phyloP scores from a whole-genome alignment of 306 rosid species.

The Pterocarpus macrocarpus region DNA sequence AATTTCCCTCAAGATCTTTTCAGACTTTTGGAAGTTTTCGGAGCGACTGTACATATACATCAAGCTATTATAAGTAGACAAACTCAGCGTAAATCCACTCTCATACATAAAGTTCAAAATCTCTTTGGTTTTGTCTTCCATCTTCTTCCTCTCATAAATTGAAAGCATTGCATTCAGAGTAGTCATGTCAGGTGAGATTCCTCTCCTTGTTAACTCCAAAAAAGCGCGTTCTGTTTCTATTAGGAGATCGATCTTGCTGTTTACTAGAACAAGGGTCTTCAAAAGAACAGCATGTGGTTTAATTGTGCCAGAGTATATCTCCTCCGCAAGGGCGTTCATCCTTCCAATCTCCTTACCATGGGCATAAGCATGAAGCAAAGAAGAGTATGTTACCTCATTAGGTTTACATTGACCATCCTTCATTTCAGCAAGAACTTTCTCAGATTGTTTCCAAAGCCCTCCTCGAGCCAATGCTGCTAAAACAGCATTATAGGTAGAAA shows the following conservation, averaged over 20 bases:
- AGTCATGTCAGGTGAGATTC: conserved; percentile 68
- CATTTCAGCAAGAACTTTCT: conserved; percentile 80
- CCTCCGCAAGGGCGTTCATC: conserved; percentile 74
- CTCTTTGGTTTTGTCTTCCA: conserved; percentile 68
- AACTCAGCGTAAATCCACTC: conserved; percentile 78
- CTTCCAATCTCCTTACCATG: conserved; percentile 71
- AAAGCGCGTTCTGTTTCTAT: conserved; percentile 80
- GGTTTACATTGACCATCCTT: conserved; percentile 74
- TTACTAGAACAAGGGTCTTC: conserved; percentile 82
- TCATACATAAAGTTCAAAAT: conserved; percentile 72
- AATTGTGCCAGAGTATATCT: conserved; percentile 70
- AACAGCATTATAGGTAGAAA: conserved; percentile 84
- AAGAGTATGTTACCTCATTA: conserved; percentile 77
- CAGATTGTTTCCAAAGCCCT: conserved; percentile 83
- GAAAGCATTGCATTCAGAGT: conserved; percentile 84
- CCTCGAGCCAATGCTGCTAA: conserved; percentile 85
- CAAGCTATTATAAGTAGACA: conserved; percentile 82
- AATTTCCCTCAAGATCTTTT: conserved; percentile 67
- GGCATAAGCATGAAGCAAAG: conserved; percentile 90
- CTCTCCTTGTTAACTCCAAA: conserved; percentile 65
- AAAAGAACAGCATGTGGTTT: conserved; percentile 73
- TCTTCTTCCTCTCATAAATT: conserved; percentile 76
- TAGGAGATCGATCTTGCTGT: conserved; percentile 76
- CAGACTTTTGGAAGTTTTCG: conserved; percentile 64
- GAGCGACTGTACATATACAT: conserved; percentile 80